Evolutionary conservation across 768 basidiomycete genomes (phyloP).

Genomic region (Exsudoporus frostii): DNA sequence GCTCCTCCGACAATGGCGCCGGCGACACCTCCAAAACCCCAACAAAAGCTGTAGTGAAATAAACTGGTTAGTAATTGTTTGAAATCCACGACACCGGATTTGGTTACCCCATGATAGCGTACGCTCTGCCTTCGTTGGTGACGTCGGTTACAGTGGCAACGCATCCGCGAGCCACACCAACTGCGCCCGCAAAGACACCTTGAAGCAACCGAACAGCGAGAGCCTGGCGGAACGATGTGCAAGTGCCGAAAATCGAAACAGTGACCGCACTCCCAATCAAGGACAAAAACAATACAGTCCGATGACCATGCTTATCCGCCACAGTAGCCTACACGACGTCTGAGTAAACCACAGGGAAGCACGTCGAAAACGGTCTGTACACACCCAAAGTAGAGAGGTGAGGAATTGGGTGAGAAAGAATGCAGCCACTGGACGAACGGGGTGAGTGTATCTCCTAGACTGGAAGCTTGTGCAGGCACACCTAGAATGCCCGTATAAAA

Average conservation of each 20-base stretch:
- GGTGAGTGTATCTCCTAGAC: conserved; percentile 9
- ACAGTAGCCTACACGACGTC: conserved; percentile 68
- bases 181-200: conserved; percentile 89
- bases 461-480: conserved; percentile 32
- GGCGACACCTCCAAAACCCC: conserved; percentile 95
- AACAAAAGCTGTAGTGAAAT: conserved; percentile 63
- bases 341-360: not conserved
- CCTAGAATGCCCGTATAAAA: conserved; percentile 87
- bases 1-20: conserved; percentile 84
- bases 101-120: conserved; percentile 80
- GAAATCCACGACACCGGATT: conserved; percentile 1
- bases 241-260: conserved; percentile 75
- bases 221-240: conserved; percentile 73
- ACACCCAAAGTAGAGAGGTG: conserved; percentile 90
- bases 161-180: conserved; percentile 90
- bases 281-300: conserved; percentile 80
- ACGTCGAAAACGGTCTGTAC: conserved; percentile 7
- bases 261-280: conserved; percentile 82
- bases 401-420: conserved; percentile 97
- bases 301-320: conserved; percentile 85
- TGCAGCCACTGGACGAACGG: conserved; percentile 52
- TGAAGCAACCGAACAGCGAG: conserved; percentile 84
- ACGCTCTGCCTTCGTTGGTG: conserved; percentile 92
- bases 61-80: not conserved
- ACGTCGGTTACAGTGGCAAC: conserved; percentile 85